Percentiles rank a stretch among this genome's conserved stretches.
These are phyloP conservation scores for Trametes hirsuta DNA, from an alignment of 1,284 basidiomycete species.

Conservation along the genomic window DNA sequence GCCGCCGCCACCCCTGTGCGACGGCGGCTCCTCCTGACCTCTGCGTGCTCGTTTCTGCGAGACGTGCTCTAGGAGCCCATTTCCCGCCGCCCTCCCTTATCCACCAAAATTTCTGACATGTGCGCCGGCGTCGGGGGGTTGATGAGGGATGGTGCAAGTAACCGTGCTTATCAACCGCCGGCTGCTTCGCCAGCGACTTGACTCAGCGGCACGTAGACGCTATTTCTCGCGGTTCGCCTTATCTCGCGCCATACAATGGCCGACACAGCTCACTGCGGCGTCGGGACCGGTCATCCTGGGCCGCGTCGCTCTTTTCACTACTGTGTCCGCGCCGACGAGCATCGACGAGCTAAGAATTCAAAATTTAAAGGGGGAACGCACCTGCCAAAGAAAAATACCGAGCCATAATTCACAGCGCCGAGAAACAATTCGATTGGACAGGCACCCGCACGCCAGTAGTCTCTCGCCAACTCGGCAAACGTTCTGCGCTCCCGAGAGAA, in stretches of 20 bases:
- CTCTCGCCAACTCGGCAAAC: neutral
- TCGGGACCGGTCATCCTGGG: conserved; percentile 13
- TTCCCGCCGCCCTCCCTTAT: neutral
- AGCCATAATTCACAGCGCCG: neutral
- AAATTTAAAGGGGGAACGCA: no score
- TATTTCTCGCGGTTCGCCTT: conserved; percentile 6
- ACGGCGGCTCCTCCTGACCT: neutral
- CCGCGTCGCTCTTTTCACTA: neutral
- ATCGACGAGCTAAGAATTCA: no score
- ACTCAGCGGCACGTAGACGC: conserved; percentile 7
- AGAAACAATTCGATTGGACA: neutral
- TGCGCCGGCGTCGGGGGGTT: neutral
- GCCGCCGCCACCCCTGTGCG: neutral
- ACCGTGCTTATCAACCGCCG: conserved; percentile 20
- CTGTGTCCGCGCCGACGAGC: neutral
- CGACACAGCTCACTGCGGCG: conserved; percentile 13
- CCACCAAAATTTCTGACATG: neutral
- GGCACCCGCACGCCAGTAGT: conserved; percentile 4
- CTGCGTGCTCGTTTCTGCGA: neutral
- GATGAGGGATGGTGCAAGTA: neutral
- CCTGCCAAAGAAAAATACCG: neutral
- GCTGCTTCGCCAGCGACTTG: conserved; percentile 1
- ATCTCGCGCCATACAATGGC: conserved; percentile 14
- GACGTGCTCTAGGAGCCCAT: neutral
- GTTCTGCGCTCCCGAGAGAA: neutral